Base-by-base conservation (phyloP, 1,139 yeast species). In the Nakaseomyces nivariensis region DNA sequence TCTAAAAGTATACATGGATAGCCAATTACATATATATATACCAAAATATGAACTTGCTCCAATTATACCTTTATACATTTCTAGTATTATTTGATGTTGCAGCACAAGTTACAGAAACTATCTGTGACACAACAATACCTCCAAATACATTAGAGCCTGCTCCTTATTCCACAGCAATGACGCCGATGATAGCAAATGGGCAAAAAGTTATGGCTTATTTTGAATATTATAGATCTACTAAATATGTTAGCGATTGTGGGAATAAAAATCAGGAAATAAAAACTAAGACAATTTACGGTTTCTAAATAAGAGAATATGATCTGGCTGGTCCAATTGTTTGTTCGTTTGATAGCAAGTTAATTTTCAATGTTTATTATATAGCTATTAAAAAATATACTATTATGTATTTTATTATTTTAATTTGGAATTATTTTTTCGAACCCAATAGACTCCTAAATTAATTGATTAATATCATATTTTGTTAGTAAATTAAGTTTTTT, bases 91-190 rank as follows among this genome's bases (percentile, higher is more conserved):
- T 24, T 4, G 4, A n/a, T 25, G 42, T 26, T 5, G 17, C 4
- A 8, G 42, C 42, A 24, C 42, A 38, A 38, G 24, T 1, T 11
- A 38, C 42, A 13, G 17, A 38, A 31, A 41, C 44, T 27, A 41
- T 41, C 3, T 41, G 44, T 41, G 44, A 41, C 13, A 29, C n/a
- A 6, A 41, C 44, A 6, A 41, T 41, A 27, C 44, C 44, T n/a
- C 34, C 34, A 4, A 41, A 54, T 8, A 49, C 55, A 4, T 41
- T 58, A 4, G 64, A 58, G 11, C 29, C 58, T 3, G 55, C 60
- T 4, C 61, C 66, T 29, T 59, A 56, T 38, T 57, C 67, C 2
- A 48, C 57, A 1, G 34, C 50, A 3, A 55, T 60, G 1, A 57
- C 58, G 17, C 55, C 56, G 22, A 50, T 54, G 22, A 42, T 58